These are phyloP conservation scores for Orbilia oligospora DNA, from an alignment of 2,329 filamentous ascomycete genomes.

Conservation along the genomic window DNA sequence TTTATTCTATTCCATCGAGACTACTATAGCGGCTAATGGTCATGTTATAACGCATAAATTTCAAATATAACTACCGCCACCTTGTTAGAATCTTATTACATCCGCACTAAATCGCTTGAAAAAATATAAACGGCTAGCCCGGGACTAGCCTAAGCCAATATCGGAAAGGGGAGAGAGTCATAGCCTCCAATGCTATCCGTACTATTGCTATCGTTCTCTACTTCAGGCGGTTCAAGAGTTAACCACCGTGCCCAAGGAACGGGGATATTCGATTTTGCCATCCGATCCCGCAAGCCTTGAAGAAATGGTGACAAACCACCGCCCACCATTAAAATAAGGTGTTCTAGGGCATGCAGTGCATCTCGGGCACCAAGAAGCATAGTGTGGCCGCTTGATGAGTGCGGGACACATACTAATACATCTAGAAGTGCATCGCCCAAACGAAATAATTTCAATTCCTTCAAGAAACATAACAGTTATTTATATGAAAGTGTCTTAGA, in stretches of 20 bases:
- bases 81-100: too few species aligned
- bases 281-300: background rate
- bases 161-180: too few species aligned
- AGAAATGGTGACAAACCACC: background rate
- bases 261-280: slow-evolving; percentile 2
- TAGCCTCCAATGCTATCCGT: too few species aligned
- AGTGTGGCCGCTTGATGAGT: background rate
- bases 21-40: too few species aligned
- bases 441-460: slow-evolving; percentile 8
- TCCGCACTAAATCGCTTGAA: too few species aligned
- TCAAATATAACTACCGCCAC: too few species aligned
- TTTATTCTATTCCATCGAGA: too few species aligned
- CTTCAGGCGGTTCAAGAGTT: background rate
- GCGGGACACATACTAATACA: background rate
- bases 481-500: too few species aligned
- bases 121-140: too few species aligned
- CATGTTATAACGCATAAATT: too few species aligned
- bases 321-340: slow-evolving; percentile 4
- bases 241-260: slow-evolving; percentile 12
- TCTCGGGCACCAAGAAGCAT: slow-evolving; percentile 3
- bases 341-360: slow-evolving; percentile 2
- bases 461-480: background rate
- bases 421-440: background rate
- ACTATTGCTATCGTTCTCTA: background rate
- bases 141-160: too few species aligned